phyloP scores from a whole-genome alignment of 768 basidiomycete genomes.

The Mycena pura region DNA sequence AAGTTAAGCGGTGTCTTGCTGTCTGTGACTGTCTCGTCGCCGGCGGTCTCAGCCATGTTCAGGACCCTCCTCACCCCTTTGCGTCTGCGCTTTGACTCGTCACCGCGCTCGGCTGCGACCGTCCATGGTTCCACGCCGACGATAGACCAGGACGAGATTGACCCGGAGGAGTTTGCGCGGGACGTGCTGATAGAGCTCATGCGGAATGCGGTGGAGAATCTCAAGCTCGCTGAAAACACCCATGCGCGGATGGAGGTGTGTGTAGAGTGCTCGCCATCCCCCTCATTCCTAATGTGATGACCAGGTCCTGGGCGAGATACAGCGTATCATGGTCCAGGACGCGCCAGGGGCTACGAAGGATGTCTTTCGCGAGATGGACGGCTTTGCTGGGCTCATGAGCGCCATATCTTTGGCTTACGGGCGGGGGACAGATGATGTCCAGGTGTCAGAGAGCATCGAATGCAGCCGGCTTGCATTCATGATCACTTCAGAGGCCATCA shows the following conservation, averaged over 20 bases:
- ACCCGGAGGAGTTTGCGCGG: conserved; percentile 75
- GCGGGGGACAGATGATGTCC: conserved; percentile 41
- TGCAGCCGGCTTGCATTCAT: conserved; percentile 66
- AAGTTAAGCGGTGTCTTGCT: neutral
- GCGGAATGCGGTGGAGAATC: conserved; percentile 69
- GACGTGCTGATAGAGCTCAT: conserved; percentile 77
- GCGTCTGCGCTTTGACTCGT: conserved; percentile 60
- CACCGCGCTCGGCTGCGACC: conserved; percentile 38
- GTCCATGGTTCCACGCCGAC: conserved; percentile 27
- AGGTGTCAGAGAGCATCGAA: conserved; percentile 50
- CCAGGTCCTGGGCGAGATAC: conserved; percentile 71
- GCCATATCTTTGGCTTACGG: conserved; percentile 66
- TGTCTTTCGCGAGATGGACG: conserved; percentile 83
- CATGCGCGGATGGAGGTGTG: conserved; percentile 60
- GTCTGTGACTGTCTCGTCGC: neutral
- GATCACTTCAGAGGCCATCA: conserved; percentile 69
- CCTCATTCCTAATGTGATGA: neutral
- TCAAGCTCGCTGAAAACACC: conserved; percentile 63
- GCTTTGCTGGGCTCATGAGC: conserved; percentile 78
- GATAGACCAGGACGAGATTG: conserved; percentile 44
- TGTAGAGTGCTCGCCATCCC: neutral
- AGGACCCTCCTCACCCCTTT: conserved; percentile 66
- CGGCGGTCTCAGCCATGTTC: conserved; percentile 48
- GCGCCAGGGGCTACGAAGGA: conserved; percentile 60
- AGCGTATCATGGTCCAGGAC: conserved; percentile 71